Evolutionary conservation across 768 basidiomycete species (phyloP).

Genomic region (Candolleomyces eurysporus): DNA sequence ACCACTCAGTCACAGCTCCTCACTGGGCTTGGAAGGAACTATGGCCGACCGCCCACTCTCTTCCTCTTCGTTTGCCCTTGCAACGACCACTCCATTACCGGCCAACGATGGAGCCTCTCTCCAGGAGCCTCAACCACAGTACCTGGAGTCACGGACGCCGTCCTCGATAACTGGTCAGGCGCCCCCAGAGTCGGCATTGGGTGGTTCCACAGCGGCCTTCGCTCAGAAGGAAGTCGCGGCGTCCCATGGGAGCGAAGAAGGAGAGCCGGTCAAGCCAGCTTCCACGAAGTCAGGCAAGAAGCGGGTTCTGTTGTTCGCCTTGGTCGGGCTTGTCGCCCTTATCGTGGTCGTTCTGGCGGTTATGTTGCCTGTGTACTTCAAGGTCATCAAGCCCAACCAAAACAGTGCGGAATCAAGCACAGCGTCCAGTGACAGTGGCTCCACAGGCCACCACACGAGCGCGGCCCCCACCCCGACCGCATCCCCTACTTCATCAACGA

Average conservation of each 20-base stretch:
- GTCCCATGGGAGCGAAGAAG: conserved; percentile 9
- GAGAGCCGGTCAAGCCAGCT: conserved; percentile 1
- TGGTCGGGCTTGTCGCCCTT: conserved; percentile 31
- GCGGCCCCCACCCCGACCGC: conserved; percentile 4
- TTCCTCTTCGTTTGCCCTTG: conserved; percentile 14
- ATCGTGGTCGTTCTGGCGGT: conserved; percentile 44
- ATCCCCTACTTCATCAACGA: conserved; percentile 23
- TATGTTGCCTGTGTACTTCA: conserved; percentile 57
- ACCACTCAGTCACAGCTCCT: conserved; percentile 2
- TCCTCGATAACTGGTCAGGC: conserved; percentile 16
- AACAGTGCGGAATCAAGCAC: conserved; percentile 5
- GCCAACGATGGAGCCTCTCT: conserved; percentile 14
- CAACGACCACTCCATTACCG: conserved; percentile 20
- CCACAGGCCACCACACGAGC: not conserved
- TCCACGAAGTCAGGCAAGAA: conserved; percentile 6
- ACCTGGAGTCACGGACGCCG: conserved; percentile 13
- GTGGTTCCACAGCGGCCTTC: conserved; percentile 17
- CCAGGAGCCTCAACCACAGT: conserved; percentile 16
- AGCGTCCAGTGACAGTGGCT: conserved; percentile 6
- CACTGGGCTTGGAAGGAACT: not conserved
- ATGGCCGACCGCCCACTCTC: conserved; percentile 18
- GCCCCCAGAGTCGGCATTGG: conserved; percentile 15
- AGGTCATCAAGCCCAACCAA: conserved; percentile 44
- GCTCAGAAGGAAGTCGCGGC: not conserved
- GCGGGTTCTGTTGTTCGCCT: conserved; percentile 14